phyloP scores from a whole-genome alignment of 768 basidiomycete species.

The Auriscalpium microsporum region DNA sequence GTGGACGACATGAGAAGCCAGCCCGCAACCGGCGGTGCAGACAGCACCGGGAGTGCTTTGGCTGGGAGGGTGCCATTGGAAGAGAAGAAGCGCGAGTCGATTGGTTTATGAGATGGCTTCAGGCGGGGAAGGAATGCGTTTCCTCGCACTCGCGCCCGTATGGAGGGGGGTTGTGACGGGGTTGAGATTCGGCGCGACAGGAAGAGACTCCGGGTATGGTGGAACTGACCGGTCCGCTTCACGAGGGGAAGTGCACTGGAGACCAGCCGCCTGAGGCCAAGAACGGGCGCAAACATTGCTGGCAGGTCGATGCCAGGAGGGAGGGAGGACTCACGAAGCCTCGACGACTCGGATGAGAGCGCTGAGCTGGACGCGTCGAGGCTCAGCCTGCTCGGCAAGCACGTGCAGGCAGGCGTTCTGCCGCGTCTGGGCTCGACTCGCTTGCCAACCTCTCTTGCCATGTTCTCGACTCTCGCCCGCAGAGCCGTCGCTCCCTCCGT shows the following conservation, averaged over 20 bases:
- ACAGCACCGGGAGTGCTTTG: slow-evolving; percentile 44
- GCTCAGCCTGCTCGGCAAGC: too few species aligned
- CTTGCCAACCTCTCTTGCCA: slow-evolving; percentile 1
- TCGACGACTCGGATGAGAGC: too few species aligned
- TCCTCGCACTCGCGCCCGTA: background rate
- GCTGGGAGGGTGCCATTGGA: slow-evolving; percentile 20
- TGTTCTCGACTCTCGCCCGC: slow-evolving; percentile 19
- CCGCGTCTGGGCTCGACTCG: background rate
- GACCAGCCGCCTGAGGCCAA: too few species aligned
- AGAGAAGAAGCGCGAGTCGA: slow-evolving; percentile 33
- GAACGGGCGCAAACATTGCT: too few species aligned
- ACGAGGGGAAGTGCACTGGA: too few species aligned
- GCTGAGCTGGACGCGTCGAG: too few species aligned
- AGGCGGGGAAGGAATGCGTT: background rate
- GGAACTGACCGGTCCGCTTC: too few species aligned
- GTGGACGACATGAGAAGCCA: slow-evolving; percentile 85
- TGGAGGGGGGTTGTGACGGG: background rate
- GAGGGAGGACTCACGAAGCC: too few species aligned
- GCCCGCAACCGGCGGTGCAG: slow-evolving; percentile 61
- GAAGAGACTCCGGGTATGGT: too few species aligned
- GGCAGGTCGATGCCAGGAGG: too few species aligned
- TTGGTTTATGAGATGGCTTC: slow-evolving; percentile 8
- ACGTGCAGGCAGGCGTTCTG: background rate
- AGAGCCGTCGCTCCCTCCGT: slow-evolving; percentile 11
- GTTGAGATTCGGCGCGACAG: background rate